Base-by-base conservation (phyloP, 2,329 filamentous ascomycete genomes). In the Cladosporium sp. region DNA sequence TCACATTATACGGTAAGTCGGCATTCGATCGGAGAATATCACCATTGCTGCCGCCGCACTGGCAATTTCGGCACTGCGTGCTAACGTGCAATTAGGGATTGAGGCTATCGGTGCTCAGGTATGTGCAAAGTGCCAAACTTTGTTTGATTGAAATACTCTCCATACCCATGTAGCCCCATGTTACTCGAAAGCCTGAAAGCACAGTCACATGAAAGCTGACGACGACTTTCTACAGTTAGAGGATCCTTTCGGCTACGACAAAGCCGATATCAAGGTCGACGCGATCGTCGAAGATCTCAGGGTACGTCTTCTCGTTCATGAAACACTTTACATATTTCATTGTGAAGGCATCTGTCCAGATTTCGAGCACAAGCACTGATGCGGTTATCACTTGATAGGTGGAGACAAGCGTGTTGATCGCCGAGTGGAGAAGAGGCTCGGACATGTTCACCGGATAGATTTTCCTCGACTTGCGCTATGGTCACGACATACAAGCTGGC, bases 181-280 rank as follows among this genome's bases (percentile, higher is more conserved):
- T 32, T 32, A n/a, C n/a, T n/a, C n/a, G n/a, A n/a, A n/a, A n/a
- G n/a, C 7, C 12, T 25, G 22, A 47, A 20, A 13, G 22, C 22
- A 28, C 22, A 3, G 17, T 19, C 4, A 39, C 24, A 7, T 45
- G 13, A 12, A 45, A 25, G 25, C 42, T 45, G 17, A 45, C 42
- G 13, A 4, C 13, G 42, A 25, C 20, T n/a, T 19, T 9, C 15
- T 28, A 3, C 83, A 86, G 68, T 73, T 87, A 1, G 84, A 87
- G 66, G 84, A 87, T 66, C 84, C 84, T 1, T 87, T 87, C 66
- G 84, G 84, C 1, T 84, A 84, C 57, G 84, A 85, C 62, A 78
- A 80, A 65, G 86, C 85, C 57, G 84, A 87, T 66, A 87, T 87
- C 70, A 86, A 86, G 66, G 84, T 87, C 78, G 84, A 87, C 68